phyloP scores from a whole-genome alignment of 768 basidiomycete genomes.

The Tylopilus felleus region DNA sequence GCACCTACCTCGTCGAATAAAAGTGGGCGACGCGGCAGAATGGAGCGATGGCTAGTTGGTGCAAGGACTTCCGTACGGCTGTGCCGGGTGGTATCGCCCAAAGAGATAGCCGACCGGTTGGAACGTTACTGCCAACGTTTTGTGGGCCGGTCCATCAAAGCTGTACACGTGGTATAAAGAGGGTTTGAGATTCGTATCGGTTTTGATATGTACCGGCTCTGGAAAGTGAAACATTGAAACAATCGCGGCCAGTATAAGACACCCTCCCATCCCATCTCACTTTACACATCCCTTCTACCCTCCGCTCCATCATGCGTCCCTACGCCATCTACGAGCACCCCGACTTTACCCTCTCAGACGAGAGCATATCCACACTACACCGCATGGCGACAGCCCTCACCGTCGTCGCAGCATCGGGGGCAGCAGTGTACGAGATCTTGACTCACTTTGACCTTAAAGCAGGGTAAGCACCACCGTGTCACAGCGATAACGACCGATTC shows the following conservation, averaged over 20 bases:
- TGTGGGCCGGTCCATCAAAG: too few species aligned
- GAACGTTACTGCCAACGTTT: too few species aligned
- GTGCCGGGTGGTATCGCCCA: too few species aligned
- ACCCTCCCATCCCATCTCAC: neutral
- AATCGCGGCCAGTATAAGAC: neutral
- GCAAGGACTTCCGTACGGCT: too few species aligned
- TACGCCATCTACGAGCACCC: slow-evolving; percentile 35
- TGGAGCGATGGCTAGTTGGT: too few species aligned
- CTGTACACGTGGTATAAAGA: too few species aligned
- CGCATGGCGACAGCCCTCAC: slow-evolving; percentile 27
- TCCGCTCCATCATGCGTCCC: slow-evolving; percentile 24
- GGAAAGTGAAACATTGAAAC: neutral
- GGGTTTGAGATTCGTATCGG: too few species aligned
- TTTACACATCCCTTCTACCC: too few species aligned
- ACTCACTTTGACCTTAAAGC: slow-evolving; percentile 10
- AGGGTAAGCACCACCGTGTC: slow-evolving; percentile 13
- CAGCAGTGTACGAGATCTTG: slow-evolving; percentile 31
- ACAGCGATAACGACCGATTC: neutral
- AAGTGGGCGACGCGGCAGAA: too few species aligned
- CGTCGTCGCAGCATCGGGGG: slow-evolving; percentile 32
- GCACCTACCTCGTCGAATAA: too few species aligned
- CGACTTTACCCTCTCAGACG: slow-evolving; percentile 29
- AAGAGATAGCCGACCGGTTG: too few species aligned
- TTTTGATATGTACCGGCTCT: neutral
- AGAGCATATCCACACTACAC: slow-evolving; percentile 21